These are phyloP conservation scores for Aspergillus pseudoterreus DNA, from an alignment of 2,329 filamentous ascomycete species.

Conservation along the genomic window DNA sequence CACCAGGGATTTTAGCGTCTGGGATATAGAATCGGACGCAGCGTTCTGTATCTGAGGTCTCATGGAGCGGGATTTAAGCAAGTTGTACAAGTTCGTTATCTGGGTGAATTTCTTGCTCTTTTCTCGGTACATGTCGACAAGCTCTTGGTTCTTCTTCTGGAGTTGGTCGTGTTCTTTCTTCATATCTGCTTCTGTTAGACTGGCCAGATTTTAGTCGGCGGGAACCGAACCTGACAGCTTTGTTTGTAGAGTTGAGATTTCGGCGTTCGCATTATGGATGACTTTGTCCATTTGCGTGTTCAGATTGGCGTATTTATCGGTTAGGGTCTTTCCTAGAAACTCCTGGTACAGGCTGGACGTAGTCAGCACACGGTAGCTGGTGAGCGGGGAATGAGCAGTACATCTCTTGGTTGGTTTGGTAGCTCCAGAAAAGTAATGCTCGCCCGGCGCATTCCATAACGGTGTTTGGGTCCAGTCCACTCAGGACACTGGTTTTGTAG, in stretches of 20 bases:
- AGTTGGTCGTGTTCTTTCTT: slow-evolving; percentile 61
- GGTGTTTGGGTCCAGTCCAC: slow-evolving; percentile 72
- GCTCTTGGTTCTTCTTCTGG: slow-evolving; percentile 67
- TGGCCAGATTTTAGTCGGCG: neutral
- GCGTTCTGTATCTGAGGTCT: slow-evolving; percentile 52
- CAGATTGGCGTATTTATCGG: slow-evolving; percentile 65
- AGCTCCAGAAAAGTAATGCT: slow-evolving; percentile 79
- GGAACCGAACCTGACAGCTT: slow-evolving; percentile 58
- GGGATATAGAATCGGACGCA: slow-evolving; percentile 51
- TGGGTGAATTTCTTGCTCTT: slow-evolving; percentile 68
- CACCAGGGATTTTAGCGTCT: slow-evolving; percentile 40
- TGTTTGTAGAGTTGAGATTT: slow-evolving; percentile 64
- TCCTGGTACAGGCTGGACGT: slow-evolving; percentile 68
- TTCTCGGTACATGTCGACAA: slow-evolving; percentile 63
- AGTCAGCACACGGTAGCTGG: slow-evolving; percentile 6
- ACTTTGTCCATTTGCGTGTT: slow-evolving; percentile 68
- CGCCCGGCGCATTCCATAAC: slow-evolving; percentile 85
- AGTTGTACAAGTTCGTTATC: slow-evolving; percentile 59
- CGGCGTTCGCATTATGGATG: slow-evolving; percentile 69
- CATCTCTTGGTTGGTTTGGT: slow-evolving; percentile 83
- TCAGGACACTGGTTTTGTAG: slow-evolving; percentile 82
- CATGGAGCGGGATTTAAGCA: slow-evolving; percentile 55
- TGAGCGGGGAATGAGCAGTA: slow-evolving; percentile 37
- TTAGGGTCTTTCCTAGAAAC: slow-evolving; percentile 66
- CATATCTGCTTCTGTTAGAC: slow-evolving; percentile 43